Conservation (phyloP, 202 grass and related monocot species). For the Panicum virgatum region DNA sequence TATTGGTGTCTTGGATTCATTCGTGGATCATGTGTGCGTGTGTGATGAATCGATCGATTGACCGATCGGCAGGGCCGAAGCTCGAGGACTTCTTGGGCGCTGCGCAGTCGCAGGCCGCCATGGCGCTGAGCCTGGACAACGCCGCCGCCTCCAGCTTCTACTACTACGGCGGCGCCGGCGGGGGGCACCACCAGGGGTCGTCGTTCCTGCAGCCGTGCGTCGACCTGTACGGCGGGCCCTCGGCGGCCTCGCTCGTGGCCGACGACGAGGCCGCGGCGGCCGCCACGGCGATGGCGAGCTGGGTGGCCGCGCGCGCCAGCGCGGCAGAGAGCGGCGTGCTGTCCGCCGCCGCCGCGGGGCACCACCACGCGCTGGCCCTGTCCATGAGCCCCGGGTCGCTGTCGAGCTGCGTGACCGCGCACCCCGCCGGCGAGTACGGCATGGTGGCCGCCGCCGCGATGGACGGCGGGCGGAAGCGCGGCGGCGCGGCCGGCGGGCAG, state of each 20-base stretch:
- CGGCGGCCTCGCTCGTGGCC: not conserved
- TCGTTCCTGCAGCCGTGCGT: constrained; percentile 30
- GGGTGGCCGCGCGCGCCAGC: constrained; percentile 52
- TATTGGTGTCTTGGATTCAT: not conserved
- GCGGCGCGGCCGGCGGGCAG: constrained; percentile 50
- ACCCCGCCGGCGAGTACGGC: constrained; percentile 15
- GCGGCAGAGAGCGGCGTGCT: constrained; percentile 6
- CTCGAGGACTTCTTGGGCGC: constrained; percentile 94
- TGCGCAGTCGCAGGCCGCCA: constrained; percentile 61
- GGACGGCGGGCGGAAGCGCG: constrained; percentile 70
- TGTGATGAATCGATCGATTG: constrained; percentile 35
- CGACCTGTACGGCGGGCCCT: constrained; percentile 27
- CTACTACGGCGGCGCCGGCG: constrained; percentile 50
- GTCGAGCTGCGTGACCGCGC: constrained; percentile 68
- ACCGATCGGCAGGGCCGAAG: constrained; percentile 59
- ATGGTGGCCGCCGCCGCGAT: constrained; percentile 1
- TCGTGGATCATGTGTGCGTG: not conserved
- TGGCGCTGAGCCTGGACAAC: constrained; percentile 84
- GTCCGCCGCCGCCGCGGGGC: not conserved
- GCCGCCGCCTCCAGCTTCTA: constrained; percentile 69
- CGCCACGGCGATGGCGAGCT: constrained; percentile 54
- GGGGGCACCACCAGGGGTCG: not conserved
- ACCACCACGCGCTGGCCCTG: constrained; percentile 64
- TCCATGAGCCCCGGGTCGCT: constrained; percentile 88
- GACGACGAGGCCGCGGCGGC: constrained; percentile 47